Conservation (phyloP, 2,329 filamentous ascomycete genomes). For the Arthrobotrys iridis region DNA sequence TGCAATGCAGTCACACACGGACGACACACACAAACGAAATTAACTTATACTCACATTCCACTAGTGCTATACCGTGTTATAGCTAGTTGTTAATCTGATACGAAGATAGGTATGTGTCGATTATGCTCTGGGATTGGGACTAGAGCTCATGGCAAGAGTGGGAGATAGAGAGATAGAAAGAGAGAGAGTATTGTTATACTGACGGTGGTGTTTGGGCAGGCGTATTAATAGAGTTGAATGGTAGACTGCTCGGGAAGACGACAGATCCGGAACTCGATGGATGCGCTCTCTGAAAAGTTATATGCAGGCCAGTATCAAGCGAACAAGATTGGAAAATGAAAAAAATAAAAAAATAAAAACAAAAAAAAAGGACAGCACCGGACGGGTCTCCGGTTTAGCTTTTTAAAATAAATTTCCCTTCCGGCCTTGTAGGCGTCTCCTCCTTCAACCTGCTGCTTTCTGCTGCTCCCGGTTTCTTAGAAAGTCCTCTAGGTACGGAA, state of each 20-base stretch:
- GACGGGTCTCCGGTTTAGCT: slow-evolving; percentile 15
- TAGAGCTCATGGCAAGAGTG: neutral
- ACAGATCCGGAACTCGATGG: slow-evolving; percentile 49
- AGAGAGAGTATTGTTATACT: no score
- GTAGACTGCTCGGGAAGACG: slow-evolving; percentile 4
- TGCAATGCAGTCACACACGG: no score
- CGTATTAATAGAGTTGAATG: slow-evolving; percentile 27
- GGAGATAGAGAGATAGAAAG: neutral
- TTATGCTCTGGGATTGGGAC: neutral
- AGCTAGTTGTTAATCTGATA: neutral
- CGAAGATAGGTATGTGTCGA: neutral
- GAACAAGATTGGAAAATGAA: neutral
- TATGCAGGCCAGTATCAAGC: neutral
- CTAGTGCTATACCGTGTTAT: neutral
- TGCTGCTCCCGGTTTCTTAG: neutral
- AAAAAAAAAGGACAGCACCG: neutral
- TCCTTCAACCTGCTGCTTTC: neutral
- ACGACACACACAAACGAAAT: neutral
- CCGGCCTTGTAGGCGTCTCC: neutral
- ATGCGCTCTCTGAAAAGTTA: neutral
- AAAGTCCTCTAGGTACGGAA: slow-evolving; percentile 29
- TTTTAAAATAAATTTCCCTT: slow-evolving; percentile 16
- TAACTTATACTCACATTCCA: neutral
- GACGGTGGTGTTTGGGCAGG: neutral
- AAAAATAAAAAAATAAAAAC: neutral